Percentiles rank a stretch among this genome's conserved stretches.
Conservation (phyloP, 176 grass and related monocot genomes). For the Phragmites australis region DNA sequence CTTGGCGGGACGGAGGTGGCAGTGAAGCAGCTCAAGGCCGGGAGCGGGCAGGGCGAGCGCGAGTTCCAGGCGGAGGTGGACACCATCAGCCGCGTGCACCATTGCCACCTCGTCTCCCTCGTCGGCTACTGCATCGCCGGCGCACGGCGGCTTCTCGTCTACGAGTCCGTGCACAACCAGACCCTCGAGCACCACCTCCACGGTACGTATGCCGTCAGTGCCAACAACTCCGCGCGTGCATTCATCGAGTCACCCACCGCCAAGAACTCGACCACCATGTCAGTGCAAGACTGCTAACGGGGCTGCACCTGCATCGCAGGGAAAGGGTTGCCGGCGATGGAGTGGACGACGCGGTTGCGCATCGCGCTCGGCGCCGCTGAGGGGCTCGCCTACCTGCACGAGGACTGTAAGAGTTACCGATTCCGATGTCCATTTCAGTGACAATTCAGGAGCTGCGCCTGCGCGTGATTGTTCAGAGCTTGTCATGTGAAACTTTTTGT, state of each 20-base stretch:
- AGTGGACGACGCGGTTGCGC: constrained; percentile 42
- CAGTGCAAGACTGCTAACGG: too few species aligned
- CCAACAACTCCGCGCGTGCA: too few species aligned
- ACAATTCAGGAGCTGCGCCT: not conserved
- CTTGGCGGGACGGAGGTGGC: constrained; percentile 40
- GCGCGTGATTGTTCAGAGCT: not conserved
- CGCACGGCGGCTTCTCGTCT: constrained; percentile 46
- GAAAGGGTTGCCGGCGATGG: constrained; percentile 49
- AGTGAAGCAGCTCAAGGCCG: constrained; percentile 60
- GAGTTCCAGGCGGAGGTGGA: constrained; percentile 67
- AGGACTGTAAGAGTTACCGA: constrained; percentile 50
- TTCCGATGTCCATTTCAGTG: not conserved
- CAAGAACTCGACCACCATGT: not conserved
- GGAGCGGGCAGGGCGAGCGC: constrained; percentile 55
- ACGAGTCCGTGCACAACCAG: constrained; percentile 55
- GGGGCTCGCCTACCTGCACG: constrained; percentile 62
- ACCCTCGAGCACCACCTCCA: constrained; percentile 73
- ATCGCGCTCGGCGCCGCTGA: constrained; percentile 59
- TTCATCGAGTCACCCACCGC: too few species aligned
- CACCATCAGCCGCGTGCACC: constrained; percentile 61
- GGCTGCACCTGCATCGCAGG: constrained; percentile 4
- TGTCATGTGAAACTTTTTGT: not conserved
- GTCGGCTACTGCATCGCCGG: constrained; percentile 57
- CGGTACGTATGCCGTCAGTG: too few species aligned
- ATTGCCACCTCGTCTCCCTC: constrained; percentile 62